These are phyloP conservation scores for Solanum bukasovii DNA, from an alignment of 257 asterid genomes.

Conservation along the genomic window DNA sequence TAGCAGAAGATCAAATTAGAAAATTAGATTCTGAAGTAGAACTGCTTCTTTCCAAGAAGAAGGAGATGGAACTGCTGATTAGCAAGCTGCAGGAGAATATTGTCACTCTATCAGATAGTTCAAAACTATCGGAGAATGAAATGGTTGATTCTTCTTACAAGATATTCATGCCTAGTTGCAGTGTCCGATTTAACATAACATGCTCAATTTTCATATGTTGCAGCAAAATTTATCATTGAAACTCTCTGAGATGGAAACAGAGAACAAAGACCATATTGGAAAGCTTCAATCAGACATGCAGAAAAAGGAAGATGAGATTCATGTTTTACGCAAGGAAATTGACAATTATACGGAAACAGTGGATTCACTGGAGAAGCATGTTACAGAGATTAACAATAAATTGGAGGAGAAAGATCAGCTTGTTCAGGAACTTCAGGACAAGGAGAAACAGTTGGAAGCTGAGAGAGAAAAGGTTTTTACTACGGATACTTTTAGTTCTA, in stretches of 20 bases:
- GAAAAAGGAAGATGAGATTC: slow-evolving; percentile 56
- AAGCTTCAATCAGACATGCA: slow-evolving; percentile 52
- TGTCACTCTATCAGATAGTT: slow-evolving; percentile 42
- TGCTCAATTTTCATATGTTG: slow-evolving; percentile 20
- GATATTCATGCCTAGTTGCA: slow-evolving; percentile 12
- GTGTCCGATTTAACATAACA: slow-evolving; percentile 1
- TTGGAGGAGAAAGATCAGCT: slow-evolving; percentile 61
- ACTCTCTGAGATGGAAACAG: slow-evolving; percentile 54
- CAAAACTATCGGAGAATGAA: slow-evolving; percentile 52
- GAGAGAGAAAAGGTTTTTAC: slow-evolving; percentile 60
- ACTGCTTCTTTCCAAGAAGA: slow-evolving; percentile 48
- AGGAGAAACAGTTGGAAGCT: slow-evolving; percentile 54
- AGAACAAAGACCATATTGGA: slow-evolving; percentile 37
- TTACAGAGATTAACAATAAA: slow-evolving; percentile 37
- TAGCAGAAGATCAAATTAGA: slow-evolving; percentile 63
- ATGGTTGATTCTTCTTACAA: slow-evolving; percentile 45
- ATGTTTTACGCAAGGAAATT: slow-evolving; percentile 42
- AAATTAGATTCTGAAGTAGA: slow-evolving; percentile 66
- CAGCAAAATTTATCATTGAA: slow-evolving; percentile 69
- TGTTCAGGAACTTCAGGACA: slow-evolving; percentile 43
- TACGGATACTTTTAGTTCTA: slow-evolving; percentile 4
- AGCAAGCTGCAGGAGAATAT: slow-evolving; percentile 50
- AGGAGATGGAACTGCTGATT: slow-evolving; percentile 50
- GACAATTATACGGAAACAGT: slow-evolving; percentile 40
- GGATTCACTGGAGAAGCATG: slow-evolving; percentile 50